Percentiles rank a stretch among this genome's conserved stretches.
These are phyloP conservation scores for Exophiala sp. DNA, from an alignment of 2,329 filamentous ascomycete genomes.

Conservation along the genomic window DNA sequence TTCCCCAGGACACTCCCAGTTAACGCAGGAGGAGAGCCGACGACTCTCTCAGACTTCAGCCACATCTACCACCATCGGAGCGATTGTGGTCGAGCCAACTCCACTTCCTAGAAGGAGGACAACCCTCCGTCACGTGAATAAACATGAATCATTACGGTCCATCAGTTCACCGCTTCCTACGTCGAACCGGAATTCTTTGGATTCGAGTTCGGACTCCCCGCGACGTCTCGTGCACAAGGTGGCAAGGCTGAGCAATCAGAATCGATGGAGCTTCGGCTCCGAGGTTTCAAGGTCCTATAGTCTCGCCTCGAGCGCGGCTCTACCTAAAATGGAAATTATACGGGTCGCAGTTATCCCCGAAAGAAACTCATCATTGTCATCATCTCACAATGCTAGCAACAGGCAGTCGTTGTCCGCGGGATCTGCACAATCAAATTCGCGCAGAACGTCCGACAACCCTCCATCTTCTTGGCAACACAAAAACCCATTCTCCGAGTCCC, in stretches of 20 bases:
- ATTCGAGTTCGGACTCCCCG: constrained; percentile 38
- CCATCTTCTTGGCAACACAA: constrained; percentile 34
- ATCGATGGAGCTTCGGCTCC: constrained; percentile 40
- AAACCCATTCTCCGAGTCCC: constrained; percentile 40
- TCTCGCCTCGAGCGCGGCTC: constrained; percentile 31
- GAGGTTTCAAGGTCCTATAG: constrained; percentile 37
- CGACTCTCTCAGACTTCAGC: constrained; percentile 49
- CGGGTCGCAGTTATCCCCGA: constrained; percentile 46
- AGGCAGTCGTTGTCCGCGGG: constrained; percentile 37
- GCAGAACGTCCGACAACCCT: constrained; percentile 34
- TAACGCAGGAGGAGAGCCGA: constrained; percentile 32
- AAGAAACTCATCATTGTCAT: constrained; percentile 41
- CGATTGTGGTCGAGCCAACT: constrained; percentile 45
- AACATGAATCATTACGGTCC: constrained; percentile 47
- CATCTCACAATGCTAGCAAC: constrained; percentile 36
- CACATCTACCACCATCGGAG: constrained; percentile 52
- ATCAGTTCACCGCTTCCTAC: constrained; percentile 41
- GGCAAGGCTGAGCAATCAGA: constrained; percentile 45
- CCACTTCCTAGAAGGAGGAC: constrained; percentile 42
- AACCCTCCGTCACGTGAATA: constrained; percentile 50
- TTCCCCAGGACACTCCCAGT: neutral
- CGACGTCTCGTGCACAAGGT: constrained; percentile 49
- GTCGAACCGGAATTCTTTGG: constrained; percentile 43
- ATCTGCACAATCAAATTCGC: constrained; percentile 34
- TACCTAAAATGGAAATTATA: constrained; percentile 37